Evolutionary conservation across 208 protist species (phyloP), one percentile per base, ranked within the genome.

Genomic region (Wallacemonas sp.): DNA sequence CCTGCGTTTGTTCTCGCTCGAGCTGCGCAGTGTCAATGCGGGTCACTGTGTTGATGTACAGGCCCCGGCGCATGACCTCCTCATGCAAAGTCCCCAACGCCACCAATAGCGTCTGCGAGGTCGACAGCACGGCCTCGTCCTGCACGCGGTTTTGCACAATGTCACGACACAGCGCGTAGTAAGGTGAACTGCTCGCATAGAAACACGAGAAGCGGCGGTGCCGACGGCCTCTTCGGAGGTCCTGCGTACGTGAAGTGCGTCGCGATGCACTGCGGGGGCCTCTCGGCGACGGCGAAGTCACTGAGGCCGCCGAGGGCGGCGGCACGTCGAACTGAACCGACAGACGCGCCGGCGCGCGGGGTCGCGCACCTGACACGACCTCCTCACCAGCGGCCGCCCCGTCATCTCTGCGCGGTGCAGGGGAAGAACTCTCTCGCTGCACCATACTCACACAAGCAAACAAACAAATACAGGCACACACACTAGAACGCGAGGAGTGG

Each of bases 161-260:
- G 54, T 48, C 34, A 15, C 60, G 60, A 38, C 60, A 65, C 17
- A 65, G 60, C 42, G 60, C 37, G 45, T 52, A 65, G 41, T 54
- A 65, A 17, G 60, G 60, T 13, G 60, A 54, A 32, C 45, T 2
- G 21, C 50, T 57, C 29, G 50, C 50, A 19, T 57, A 57, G 13
- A 39, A 33, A n/a, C 50, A 57, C 4, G 50, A 57, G 32, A 57
- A 57, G 50, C 50, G 50, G 9, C 30, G 50, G 34, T 39, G 24
- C 29, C 29, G 29, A 6, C 3, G n/a, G n/a, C n/a, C 38, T n/a
- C 12, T 19, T 4, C 50, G n/a, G n/a, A n/a, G n/a, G n/a, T n/a
- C n/a, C n/a, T n/a, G n/a, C n/a, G n/a, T n/a, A n/a, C n/a, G n/a
- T n/a, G n/a, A n/a, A n/a, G 29, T 9, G 30, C n/a, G 3, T 38